Evolutionary conservation across 2,329 filamentous ascomycete genomes (phyloP), one percentile per base, ranked within the genome.

Genomic region (Fusarium sp.): DNA sequence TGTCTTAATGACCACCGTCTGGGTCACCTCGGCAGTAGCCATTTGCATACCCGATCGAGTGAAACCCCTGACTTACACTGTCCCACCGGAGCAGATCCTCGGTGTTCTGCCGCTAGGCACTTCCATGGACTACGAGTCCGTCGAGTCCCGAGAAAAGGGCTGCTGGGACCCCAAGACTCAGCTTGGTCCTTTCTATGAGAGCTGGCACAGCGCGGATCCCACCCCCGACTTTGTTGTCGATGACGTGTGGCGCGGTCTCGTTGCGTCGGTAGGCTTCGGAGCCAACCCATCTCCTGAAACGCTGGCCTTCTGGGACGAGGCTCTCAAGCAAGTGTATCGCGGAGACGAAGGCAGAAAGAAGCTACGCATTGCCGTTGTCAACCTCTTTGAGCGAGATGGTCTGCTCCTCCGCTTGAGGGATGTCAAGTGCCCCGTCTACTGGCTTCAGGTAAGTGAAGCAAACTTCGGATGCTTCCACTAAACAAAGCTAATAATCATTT

Each of bases 71-170:
- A 47, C 60, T 67, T 11, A 70, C 35, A 43, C 31, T 21, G 35
- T 43, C 23, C 31, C 48, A 66, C 43, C 37, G 49, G 18, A 14
- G 36, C 25, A 84, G 82, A 83, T 86, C 36, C 72, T 79, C 17
- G 84, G 84, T 17, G 68, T 86, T 2, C 67, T 86, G 18, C 78
- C 80, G 6, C 75, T 86, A 8, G 84, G 83, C 29, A 85, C 82
- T 6, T 85, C 83, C 0, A 84, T 86, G 82, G 84, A 86, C 73
- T 82, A 78, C 69, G 84, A 87, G 76, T 84, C 84, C 10, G 69
- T 77, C 4, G 77, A 77, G 13, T 81, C 82, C 11, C 79, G 83
- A 4, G 72, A 72, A 23, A 80, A 81, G 41, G 83, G 83, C 15
- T 83, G 82, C 74, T 86, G 84, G 84, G 80, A 86, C 59, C 80